Base-by-base conservation (phyloP, 768 basidiomycete genomes). In the Podaxis sp. region DNA sequence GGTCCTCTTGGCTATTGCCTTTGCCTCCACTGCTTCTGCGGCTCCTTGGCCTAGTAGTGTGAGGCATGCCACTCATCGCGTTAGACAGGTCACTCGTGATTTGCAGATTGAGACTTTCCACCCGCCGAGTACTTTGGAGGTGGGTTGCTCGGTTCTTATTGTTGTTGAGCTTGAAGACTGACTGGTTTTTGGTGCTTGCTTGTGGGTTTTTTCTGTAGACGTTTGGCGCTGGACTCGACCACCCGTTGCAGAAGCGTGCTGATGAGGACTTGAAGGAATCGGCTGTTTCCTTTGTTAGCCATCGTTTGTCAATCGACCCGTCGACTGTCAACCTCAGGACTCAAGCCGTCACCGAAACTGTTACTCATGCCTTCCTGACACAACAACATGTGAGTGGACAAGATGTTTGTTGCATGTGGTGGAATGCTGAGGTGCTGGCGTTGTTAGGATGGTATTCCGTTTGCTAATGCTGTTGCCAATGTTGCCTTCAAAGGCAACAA, bases 391-490 rank as follows among this genome's bases (percentile, higher is more conserved):
- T 74, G 46, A 55, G 66, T 61, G 14, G 4, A 18, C 10, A 9
- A 21, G 18, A 2, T 36, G 2, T 28, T 27, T 36, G 25, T 23
- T 10, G 14, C 6, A 5, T 53, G 3, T 40, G 25, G 16, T 52
- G 23, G 13, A 14, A 18, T 44, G 18, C 23, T 47, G 18, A 50
- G 28, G 42, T 59, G 14, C 9, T 21, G 18, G 9, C 21, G 5
- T 23, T 36, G 0, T 67, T 54, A 75, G 74, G 61, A 75, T 51
- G 72, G 67, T 5, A 66, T 76, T 48, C 71, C 74, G 2, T 71
- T 77, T 55, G 71, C 72, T 28, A 77, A 77, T 46, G 76, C 75
- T 18, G 75, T 75, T n/a, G 75, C 75, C 18, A 75, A 74, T 55
- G 67, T 76, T 50, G 73, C 72, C 5, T 72, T 71, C 72, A 71